These are phyloP conservation scores for Reutealis trisperma DNA, from an alignment of 345 rosid genomes.

Conservation along the genomic window DNA sequence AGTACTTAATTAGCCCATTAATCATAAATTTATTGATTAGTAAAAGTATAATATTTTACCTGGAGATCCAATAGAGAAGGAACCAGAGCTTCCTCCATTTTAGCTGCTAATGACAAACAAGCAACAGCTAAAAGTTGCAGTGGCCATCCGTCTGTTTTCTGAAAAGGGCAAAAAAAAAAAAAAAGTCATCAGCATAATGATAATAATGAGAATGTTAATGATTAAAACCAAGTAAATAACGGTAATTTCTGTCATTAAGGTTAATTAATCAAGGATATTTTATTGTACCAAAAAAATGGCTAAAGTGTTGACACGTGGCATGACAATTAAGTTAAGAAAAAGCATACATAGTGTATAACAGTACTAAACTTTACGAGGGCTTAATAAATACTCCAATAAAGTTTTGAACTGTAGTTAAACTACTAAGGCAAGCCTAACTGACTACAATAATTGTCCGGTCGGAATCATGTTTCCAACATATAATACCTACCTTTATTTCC, in stretches of 20 bases:
- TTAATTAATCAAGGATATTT: not conserved
- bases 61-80: conserved; percentile 86
- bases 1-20: not conserved
- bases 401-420: conserved; percentile 7
- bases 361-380: conserved; percentile 26
- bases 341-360: not conserved
- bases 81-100: conserved; percentile 97
- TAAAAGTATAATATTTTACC: conserved; percentile 36
- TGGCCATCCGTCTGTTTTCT: conserved; percentile 84
- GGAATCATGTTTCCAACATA: conserved; percentile 5
- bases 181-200: not conserved
- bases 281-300: not conserved
- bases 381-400: conserved; percentile 12
- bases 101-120: conserved; percentile 95
- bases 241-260: not conserved
- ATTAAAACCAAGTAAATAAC: not conserved
- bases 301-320: conserved; percentile 21
- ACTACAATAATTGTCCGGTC: conserved; percentile 12
- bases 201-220: not conserved
- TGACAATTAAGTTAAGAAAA: not conserved
- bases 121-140: conserved; percentile 86
- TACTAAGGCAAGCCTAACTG: not conserved
- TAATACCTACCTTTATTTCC: not conserved
- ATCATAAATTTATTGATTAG: not conserved
- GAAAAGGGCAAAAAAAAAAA: conserved; percentile 5